A percentile compares a stretch with the other conserved stretches of the same genome.
Conservation (phyloP, 129 eudicot species). For the Ambrosia trifida region DNA sequence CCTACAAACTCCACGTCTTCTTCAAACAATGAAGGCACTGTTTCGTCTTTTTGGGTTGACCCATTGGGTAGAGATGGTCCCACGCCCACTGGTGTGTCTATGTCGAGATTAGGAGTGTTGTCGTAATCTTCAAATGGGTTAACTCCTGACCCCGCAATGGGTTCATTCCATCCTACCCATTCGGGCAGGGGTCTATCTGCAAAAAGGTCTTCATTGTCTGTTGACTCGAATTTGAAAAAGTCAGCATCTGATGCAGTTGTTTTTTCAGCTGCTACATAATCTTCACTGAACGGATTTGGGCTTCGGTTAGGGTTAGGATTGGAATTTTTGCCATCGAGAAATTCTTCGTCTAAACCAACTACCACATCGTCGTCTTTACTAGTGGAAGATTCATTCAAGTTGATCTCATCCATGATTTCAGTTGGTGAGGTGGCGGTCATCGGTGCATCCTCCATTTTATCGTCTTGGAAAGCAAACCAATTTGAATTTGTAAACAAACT, state of each 20-base stretch:
- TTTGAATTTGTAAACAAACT: slow-evolving; percentile 94
- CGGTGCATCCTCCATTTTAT: slow-evolving; percentile 45
- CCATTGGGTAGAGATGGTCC: slow-evolving; percentile 50
- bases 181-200: slow-evolving; percentile 75
- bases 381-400: slow-evolving; percentile 26
- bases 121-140: slow-evolving; percentile 74
- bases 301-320: slow-evolving; percentile 22
- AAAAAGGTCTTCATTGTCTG: slow-evolving; percentile 51
- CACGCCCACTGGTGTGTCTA: slow-evolving; percentile 26
- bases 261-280: slow-evolving; percentile 13
- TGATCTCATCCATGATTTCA: slow-evolving; percentile 15
- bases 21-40: slow-evolving; percentile 67
- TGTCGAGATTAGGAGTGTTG: slow-evolving; percentile 23
- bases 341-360: slow-evolving; percentile 81
- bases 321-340: slow-evolving; percentile 31
- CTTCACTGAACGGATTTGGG: slow-evolving; percentile 27
- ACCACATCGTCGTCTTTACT: slow-evolving; percentile 85
- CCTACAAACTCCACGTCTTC: slow-evolving; percentile 95
- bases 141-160: slow-evolving; percentile 32
- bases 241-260: slow-evolving; percentile 23
- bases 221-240: slow-evolving; percentile 12
- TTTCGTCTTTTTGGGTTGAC: slow-evolving; percentile 37
- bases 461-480: slow-evolving; percentile 95
- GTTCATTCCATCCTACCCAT: slow-evolving; percentile 76
- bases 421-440: slow-evolving; percentile 48